Evolutionary conservation across 371 early-diverging fungal genomes (phyloP), one percentile per base, ranked within the genome.

Genomic region (Mucor plumbeus): DNA sequence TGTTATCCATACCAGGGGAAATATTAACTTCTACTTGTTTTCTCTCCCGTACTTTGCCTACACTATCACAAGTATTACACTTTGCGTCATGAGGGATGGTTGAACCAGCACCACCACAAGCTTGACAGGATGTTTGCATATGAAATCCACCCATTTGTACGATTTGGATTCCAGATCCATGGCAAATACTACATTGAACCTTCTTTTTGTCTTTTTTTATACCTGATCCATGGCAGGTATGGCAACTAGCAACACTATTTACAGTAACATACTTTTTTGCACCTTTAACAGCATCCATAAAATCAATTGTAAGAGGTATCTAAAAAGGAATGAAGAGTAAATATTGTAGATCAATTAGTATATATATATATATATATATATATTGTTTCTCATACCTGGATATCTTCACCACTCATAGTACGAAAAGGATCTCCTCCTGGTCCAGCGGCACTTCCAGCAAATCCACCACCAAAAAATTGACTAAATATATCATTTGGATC

Each of bases 211-310:
- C 95, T 19, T 73, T 73, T 73, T 91, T 92, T 7, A 93, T 72
- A 19, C 98, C 98, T 47, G 70, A 72, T 14, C 97, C 98, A 34
- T 82, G 73, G 71, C 97, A 97, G 0, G 91, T 83, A 15, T 73
- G 70, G 77, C 98, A 97, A 21, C 77, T 77, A 2, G 80, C 74
- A 19, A 94, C 78, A 3, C 86, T 76, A 34, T 86, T 78, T 35
- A 91, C 85, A 26, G 74, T 73, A 15, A 97, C 77, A 7, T 69
- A 73, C 65, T 88, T 91, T 31, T 80, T 85, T 0, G 87, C 65
- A n/a, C 98, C 98, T 59, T 89, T 89, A 13, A 89, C 92, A 7
- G 96, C 95, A 21, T 96, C 95, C 94, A 94, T 93, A 69, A 97
- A 97, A 13, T 87, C 62, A n/a, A 97, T 80, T 8, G 78, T 80